Conservation (phyloP, 345 rosid genomes). For the Kandelia obovata region DNA sequence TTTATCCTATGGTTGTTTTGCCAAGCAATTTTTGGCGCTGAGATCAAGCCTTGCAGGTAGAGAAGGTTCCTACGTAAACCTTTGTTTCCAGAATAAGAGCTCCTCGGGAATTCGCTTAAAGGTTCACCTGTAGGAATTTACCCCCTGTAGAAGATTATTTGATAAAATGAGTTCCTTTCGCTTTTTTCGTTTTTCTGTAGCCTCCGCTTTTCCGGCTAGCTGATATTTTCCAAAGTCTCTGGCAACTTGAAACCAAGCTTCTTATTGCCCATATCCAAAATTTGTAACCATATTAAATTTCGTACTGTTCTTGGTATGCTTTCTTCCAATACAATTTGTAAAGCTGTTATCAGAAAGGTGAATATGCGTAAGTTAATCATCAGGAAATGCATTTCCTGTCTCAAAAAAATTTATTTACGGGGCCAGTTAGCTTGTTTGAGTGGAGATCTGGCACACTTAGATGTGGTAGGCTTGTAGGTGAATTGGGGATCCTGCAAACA, state of each 20-base stretch:
- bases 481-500: slow-evolving; percentile 34
- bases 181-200: slow-evolving; percentile 8
- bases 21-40: not conserved
- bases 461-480: slow-evolving; percentile 15
- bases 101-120: not conserved
- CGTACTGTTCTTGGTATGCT: slow-evolving; percentile 29
- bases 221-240: slow-evolving; percentile 30
- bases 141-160: not conserved
- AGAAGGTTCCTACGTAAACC: not conserved
- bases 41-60: not conserved
- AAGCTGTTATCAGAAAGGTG: slow-evolving; percentile 54
- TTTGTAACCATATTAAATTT: slow-evolving; percentile 20
- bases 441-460: slow-evolving; percentile 26
- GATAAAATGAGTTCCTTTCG: not conserved
- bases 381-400: slow-evolving; percentile 5
- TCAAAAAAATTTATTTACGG: slow-evolving; percentile 9
- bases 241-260: slow-evolving; percentile 37
- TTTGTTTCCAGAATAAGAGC: not conserved
- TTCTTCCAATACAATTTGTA: slow-evolving; percentile 29
- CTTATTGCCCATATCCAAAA: slow-evolving; percentile 48
- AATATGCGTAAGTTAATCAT: slow-evolving; percentile 38
- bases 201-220: slow-evolving; percentile 39
- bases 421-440: slow-evolving; percentile 47
- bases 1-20: not conserved
- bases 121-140: no score